Base-by-base conservation (phyloP, 331 rosid genomes). In the Spiraea crenata region DNA sequence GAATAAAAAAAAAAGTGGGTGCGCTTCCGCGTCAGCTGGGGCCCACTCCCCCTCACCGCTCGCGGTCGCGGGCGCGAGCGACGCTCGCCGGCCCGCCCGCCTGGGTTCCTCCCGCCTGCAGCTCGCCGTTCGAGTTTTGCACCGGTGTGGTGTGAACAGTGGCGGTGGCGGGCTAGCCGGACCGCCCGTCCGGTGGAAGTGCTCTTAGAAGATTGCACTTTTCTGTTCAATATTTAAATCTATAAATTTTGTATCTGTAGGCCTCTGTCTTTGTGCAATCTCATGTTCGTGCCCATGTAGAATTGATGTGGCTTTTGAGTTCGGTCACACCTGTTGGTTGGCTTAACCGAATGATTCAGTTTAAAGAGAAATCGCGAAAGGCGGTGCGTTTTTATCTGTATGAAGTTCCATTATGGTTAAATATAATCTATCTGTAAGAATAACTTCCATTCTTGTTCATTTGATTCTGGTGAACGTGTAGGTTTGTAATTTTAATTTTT, bases 261-360 rank as follows among this genome's bases (percentile, higher is more conserved):
- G 99, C 97, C 42, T 91, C 97, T 73, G 92, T 93, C 57, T 93
- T 93, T 74, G 97, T 86, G 50, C 99, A 93, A 83, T 93, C 99
- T 76, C 99, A 90, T 81, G 97, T 93, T 54, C 96, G 87, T 65
- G 97, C 97, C 48, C 99, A 93, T 82, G 95, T 75, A 42, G 99
- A 93, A 76, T 75, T 93, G 83, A 90, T 93, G 99, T 93, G 97
- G 99, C 73, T 93, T 44, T 82, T 93, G 61, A 89, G 97, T 78
- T 87, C 96, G 68, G 83, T 86, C 37, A 81, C 97, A 16, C 99
- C 99, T 63, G 89, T 93, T 72, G 95, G 99, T 64, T 87, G 99
- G 99, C 86, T 93, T 57, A 83, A 91, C 79, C 86, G 78, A 82
- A 93, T 93, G 97, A 93, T 93, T 68, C 99, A 93, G 84, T 93